Evolutionary conservation across 2,329 filamentous ascomycete species (phyloP), one percentile per base, ranked within the genome.

Genomic region (Hawksworthiomyces lignivorus): DNA sequence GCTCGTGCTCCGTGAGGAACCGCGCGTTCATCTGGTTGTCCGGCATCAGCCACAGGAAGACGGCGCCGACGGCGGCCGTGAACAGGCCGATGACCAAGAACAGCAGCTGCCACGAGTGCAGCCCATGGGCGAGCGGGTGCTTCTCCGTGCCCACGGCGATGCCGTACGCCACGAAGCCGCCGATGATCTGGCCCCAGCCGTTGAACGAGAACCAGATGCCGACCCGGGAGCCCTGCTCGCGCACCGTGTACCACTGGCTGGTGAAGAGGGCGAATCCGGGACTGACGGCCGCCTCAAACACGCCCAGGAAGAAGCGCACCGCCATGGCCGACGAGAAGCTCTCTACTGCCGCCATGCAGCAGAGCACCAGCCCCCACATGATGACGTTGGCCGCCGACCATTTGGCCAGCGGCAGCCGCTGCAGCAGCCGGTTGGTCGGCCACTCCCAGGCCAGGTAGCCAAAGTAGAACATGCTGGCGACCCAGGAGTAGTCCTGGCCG

Each of bases 171-270:
- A 67, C 51, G 27, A 56, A 57, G 7, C 63, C 63, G 9, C 64
- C 64, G 2, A 66, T 37, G 31, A 67, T 63, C 49, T 64, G 61
- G 2, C 57, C 62, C 45, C 56, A 57, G 19, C 63, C 57, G 39
- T 59, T 60, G 63, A 81, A 83, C 37, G 65, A 72, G 60, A 84
- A 84, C 82, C 82, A 86, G 42, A 84, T 73, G 4, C 72, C 73
- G 1, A 73, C 75, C 8, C 82, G 64, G 0, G 68, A 63, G 2
- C 75, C 77, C 61, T 85, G 81, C 55, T 86, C 82, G 41, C 68
- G 67, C 56, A 79, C 79, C 1, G 82, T 85, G 52, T 84, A 87
- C 81, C 81, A 86, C 60, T 84, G 78, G 4, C 68, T 75, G 1
- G 80, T 84, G 50, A 86, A 70, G 2, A 86, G 65, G 0, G 77